Percentiles rank a stretch among this genome's conserved stretches.
phyloP scores from a whole-genome alignment of 2,329 filamentous ascomycete species.

The Colletotrichum theobromicola region DNA sequence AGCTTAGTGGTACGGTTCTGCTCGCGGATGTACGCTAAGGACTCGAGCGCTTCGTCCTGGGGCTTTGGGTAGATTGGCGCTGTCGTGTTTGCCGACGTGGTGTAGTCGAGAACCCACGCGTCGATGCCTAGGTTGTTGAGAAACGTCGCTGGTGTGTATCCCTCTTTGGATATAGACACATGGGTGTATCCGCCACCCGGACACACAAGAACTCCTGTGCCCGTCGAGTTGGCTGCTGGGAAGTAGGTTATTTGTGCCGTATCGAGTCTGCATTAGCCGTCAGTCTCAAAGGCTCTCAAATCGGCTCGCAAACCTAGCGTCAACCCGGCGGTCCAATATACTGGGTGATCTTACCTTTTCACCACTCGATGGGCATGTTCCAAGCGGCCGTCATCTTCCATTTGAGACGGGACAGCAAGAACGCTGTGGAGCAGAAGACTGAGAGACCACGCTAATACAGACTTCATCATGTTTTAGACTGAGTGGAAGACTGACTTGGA shows the following conservation, averaged over 20 bases:
- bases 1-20: constrained; percentile 23
- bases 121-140: constrained; percentile 24
- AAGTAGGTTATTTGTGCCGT: constrained; percentile 12
- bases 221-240: constrained; percentile 4
- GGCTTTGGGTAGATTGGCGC: constrained; percentile 24
- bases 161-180: constrained; percentile 21
- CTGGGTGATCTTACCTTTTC: neutral
- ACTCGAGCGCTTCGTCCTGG: constrained; percentile 21
- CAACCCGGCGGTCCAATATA: neutral
- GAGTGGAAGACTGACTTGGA: neutral
- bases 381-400: too few relatives aligned
- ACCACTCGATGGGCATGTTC: neutral
- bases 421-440: neutral
- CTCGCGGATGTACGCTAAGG: constrained; percentile 22
- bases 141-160: constrained; percentile 16
- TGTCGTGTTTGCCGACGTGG: constrained; percentile 14
- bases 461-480: neutral
- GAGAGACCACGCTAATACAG: neutral
- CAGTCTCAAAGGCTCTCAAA: neutral
- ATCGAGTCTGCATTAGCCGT: neutral
- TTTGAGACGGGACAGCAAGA: neutral
- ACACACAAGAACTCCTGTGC: constrained; percentile 23
- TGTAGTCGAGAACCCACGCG: constrained; percentile 26
- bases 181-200: constrained; percentile 22
- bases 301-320: neutral